Base-by-base conservation (phyloP, 1,139 yeast genomes). In the Blastobotrys indianensis region DNA sequence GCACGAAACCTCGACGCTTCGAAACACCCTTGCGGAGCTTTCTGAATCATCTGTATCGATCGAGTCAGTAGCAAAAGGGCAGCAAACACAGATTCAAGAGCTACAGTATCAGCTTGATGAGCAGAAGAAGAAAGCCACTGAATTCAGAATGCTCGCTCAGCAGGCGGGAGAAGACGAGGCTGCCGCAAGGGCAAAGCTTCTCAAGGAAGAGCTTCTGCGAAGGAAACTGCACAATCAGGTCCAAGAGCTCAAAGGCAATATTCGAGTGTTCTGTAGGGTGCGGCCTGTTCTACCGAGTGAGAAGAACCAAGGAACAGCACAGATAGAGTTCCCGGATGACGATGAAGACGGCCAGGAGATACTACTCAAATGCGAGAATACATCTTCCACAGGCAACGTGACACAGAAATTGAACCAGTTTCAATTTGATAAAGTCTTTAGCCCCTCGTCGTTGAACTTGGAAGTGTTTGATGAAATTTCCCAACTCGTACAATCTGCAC, bases 231-330 rank as follows among this genome's bases (percentile, higher is more conserved):
- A 88, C 59, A 81, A 85, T 58, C 74, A 71, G 50, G 69, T 90
- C 10, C 97, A 90, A 62, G 95, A 87, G 50, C 65, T 90, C 37
- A 86, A 90, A 61, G 98, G 98, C 0, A 92, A 88, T 57, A 87
- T 92, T 34, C 69, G 98, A 37, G 97, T 92, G 0, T 88, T 82
- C 57, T 92, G 97, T 61, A 74, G 98, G 37, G 74, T 90, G 3
- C 72, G 95, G 44, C 96, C 97, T 0, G 67, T 73, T 1, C 49
- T 60, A 1, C 45, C 54, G 1, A 45, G 50, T 1, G 65, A 63
- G 20, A 15, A 13, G 15, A 16, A 32, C 11, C 25, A 34, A 3
- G 48, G 35, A 53, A 50, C 66, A 5, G 64, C 74, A 0, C 63
- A 65, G 4, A 65, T 82, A 11, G 64, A 64, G 17, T 73, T 75